Base-by-base conservation (phyloP, 768 basidiomycete genomes). In the Pulveroboletus sp. region DNA sequence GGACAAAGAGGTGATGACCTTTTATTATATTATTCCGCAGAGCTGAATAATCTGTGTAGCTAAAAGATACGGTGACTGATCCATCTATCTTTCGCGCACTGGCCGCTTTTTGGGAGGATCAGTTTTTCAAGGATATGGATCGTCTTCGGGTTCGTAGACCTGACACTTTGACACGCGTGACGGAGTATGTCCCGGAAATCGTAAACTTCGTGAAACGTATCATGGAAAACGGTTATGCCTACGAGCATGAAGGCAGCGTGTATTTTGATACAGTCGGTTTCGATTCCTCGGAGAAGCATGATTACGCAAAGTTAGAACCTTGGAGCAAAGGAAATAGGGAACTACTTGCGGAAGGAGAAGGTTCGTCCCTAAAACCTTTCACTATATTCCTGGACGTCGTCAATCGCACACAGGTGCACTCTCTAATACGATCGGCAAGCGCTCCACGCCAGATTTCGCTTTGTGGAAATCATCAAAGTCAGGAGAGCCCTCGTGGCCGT, bases 391-490 rank as follows among this genome's bases (percentile, higher is more conserved):
- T 20, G 24, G 44, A 44, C 7, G 44, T 20, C 30, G 22, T 47
- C 23, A 16, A 43, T 47, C 23, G 23, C n/a, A 38, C 24, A 11
- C 40, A 85, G 82, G 85, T 40, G 79, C 82, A 13, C 68, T 86
- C 32, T 76, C 83, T 13, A 68, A 61, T 3, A 76, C 78, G 30
- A 71, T 69, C 17, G 84, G 85, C 10, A 85, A 87, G 61, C 81
- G 86, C 47, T 87, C 90, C n/a, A 67, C 84, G 1, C 78, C 93
- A 7, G 96, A 99, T 70, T 99, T 99, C 68, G 96, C 96, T 5
- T 74, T 99, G 12, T 99, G 96, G 96, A 99, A 99, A 71, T 84
- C 89, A 2, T 91, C 92, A 26, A 95, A 93, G 73, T 82, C 92
- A 3, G 96, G 96, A 7, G 96, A 99, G 67, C 96, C 96, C 2